phyloP scores from a whole-genome alignment of 2,329 filamentous ascomycete species.

The Colletotrichum truncatum region DNA sequence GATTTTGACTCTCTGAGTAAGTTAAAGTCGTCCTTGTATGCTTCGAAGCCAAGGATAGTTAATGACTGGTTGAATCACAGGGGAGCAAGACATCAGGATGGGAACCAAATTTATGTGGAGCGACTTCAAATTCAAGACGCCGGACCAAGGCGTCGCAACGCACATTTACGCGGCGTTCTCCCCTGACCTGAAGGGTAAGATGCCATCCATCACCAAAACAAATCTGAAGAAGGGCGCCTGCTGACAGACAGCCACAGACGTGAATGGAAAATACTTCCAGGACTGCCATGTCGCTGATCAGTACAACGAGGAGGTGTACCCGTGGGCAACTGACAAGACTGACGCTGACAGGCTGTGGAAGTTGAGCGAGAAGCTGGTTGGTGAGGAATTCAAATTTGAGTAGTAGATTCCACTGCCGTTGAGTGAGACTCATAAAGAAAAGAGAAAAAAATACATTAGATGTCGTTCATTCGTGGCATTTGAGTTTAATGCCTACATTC shows the following conservation, averaged over 20 bases:
- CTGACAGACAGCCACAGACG: neutral
- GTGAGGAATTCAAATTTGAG: slow-evolving; percentile 39
- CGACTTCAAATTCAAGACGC: slow-evolving; percentile 33
- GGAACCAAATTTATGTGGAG: slow-evolving; percentile 33
- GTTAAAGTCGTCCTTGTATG: neutral
- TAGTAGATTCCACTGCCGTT: neutral
- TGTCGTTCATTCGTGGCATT: too few relatives aligned
- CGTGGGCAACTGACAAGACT: slow-evolving; percentile 36
- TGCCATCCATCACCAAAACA: too few relatives aligned
- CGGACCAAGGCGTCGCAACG: slow-evolving; percentile 41
- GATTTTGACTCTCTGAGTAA: slow-evolving; percentile 4
- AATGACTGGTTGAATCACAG: slow-evolving; percentile 10
- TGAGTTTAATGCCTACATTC: too few relatives aligned
- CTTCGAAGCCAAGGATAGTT: neutral
- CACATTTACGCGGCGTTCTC: slow-evolving; percentile 45
- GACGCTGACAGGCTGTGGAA: slow-evolving; percentile 45
- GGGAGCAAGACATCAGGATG: slow-evolving; percentile 36
- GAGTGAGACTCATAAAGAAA: neutral
- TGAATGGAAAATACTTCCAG: slow-evolving; percentile 39
- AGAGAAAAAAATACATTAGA: neutral
- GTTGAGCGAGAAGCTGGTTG: slow-evolving; percentile 43
- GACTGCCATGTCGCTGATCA: slow-evolving; percentile 40
- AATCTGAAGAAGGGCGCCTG: too few relatives aligned
- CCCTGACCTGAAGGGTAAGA: slow-evolving; percentile 1
- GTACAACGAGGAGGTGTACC: slow-evolving; percentile 35